Conservation (phyloP, 352 stramenopile genomes). For the Globisporangium camurandrum region DNA sequence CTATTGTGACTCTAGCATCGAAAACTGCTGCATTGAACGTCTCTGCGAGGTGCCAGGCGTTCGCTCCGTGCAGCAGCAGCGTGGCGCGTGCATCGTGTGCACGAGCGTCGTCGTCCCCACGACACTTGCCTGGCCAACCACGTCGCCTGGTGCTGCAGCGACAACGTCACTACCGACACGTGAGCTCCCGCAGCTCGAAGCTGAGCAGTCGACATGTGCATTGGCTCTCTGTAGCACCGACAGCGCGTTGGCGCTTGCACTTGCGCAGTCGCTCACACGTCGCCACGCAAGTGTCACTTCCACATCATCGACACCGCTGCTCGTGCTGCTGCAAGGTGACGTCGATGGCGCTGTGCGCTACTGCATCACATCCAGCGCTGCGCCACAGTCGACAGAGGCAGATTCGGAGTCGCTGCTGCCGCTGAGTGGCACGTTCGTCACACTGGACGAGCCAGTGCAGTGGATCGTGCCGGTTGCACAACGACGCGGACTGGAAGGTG, state of each 20-base stretch:
- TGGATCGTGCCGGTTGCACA: slow-evolving; percentile 12
- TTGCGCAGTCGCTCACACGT: slow-evolving; percentile 25
- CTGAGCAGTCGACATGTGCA: slow-evolving; percentile 48
- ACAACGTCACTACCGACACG: neutral
- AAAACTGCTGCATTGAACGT: slow-evolving; percentile 14
- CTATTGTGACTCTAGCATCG: no score
- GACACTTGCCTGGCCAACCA: slow-evolving; percentile 25
- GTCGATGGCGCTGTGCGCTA: slow-evolving; percentile 41
- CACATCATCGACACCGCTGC: neutral
- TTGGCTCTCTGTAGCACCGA: slow-evolving; percentile 16
- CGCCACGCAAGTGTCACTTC: neutral
- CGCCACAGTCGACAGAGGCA: neutral
- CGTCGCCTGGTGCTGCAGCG: no score
- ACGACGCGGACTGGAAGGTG: neutral
- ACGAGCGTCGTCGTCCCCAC: slow-evolving; percentile 46
- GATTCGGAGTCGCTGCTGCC: neutral
- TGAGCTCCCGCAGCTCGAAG: slow-evolving; percentile 55
- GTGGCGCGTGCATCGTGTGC: slow-evolving; percentile 25
- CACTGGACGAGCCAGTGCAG: slow-evolving; percentile 10
- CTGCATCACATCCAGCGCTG: slow-evolving; percentile 1
- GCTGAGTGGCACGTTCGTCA: slow-evolving; percentile 4
- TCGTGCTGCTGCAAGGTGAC: slow-evolving; percentile 46
- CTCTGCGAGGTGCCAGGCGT: slow-evolving; percentile 29
- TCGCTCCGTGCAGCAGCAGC: slow-evolving; percentile 21
- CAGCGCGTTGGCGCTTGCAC: neutral